A percentile compares a stretch with the other conserved stretches of the same genome.
Conservation (phyloP, 306 rosid species). For the Trifolium repens region DNA sequence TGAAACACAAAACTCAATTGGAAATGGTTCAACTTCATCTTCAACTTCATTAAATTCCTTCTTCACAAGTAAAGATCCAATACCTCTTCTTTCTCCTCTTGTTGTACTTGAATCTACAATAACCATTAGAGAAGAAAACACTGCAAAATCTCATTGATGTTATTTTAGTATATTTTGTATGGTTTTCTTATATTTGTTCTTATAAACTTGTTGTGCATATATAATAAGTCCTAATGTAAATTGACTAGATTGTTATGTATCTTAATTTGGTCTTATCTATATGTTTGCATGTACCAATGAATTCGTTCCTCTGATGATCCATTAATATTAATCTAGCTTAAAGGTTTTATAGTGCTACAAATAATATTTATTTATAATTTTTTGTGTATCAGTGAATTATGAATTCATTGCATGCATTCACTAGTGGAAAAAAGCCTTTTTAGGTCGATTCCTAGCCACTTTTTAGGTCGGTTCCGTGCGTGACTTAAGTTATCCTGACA, state of each 20-base stretch:
- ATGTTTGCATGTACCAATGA: background rate
- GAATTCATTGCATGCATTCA: no score
- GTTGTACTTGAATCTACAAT: constrained; percentile 55
- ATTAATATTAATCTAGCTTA: no score
- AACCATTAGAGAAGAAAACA: constrained; percentile 49
- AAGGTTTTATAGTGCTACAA: no score
- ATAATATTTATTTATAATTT: no score
- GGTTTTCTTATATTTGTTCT: constrained; percentile 17
- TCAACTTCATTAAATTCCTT: constrained; percentile 52
- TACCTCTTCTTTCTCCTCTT: constrained; percentile 75
- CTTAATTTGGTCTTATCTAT: background rate
- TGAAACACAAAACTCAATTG: background rate
- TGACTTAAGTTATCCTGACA: no score
- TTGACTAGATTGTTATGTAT: constrained; percentile 3
- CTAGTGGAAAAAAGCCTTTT: no score
- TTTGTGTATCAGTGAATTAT: no score
- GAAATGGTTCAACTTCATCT: constrained; percentile 14
- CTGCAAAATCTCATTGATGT: constrained; percentile 45
- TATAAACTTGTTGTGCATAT: background rate
- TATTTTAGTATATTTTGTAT: constrained; percentile 21
- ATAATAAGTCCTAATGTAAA: constrained; percentile 36
- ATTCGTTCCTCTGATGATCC: background rate
- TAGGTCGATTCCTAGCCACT: no score
- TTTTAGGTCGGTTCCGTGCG: no score
- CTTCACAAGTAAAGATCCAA: constrained; percentile 60